phyloP scores from a whole-genome alignment of 1,284 basidiomycete genomes.

The Athelia sp. region DNA sequence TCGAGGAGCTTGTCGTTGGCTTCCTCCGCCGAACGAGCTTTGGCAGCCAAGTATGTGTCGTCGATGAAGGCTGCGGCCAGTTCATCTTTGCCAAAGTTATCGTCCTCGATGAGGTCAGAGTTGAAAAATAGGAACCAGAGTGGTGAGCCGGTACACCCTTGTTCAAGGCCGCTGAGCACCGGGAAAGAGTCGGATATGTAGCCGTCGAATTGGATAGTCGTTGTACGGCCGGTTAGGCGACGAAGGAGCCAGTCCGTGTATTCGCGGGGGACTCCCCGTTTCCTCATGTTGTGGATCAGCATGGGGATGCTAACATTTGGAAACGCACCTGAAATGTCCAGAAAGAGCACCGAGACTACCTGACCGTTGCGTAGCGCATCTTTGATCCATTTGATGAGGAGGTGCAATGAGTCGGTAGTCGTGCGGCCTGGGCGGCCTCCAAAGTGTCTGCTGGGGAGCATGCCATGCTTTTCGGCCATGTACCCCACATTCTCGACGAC shows the following conservation, averaged over 20 bases:
- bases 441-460: constrained; percentile 18
- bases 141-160: constrained; percentile 14
- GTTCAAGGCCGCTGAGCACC: constrained; percentile 10
- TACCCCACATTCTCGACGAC: constrained; percentile 9
- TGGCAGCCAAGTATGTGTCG: not conserved
- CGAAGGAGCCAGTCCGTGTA: constrained; percentile 14
- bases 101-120: constrained; percentile 14
- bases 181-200: constrained; percentile 3
- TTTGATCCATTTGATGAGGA: constrained; percentile 14
- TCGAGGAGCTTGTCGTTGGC: constrained; percentile 10
- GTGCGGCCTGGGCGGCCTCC: constrained; percentile 18
- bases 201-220: constrained; percentile 13
- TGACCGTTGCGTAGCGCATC: constrained; percentile 15
- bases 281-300: constrained; percentile 18
- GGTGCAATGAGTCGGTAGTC: constrained; percentile 19
- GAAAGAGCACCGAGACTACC: constrained; percentile 17
- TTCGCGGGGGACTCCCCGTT: constrained; percentile 13
- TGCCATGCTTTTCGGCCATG: constrained; percentile 9
- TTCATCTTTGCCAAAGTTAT: constrained; percentile 7
- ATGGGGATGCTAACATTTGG: constrained; percentile 12
- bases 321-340: constrained; percentile 22
- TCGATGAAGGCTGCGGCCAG: constrained; percentile 10
- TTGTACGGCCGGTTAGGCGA: constrained; percentile 9
- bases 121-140: constrained; percentile 25
- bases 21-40: not conserved